Evolutionary conservation across 2,329 filamentous ascomycete species (phyloP).

Genomic region (Hypoxylon sp.): DNA sequence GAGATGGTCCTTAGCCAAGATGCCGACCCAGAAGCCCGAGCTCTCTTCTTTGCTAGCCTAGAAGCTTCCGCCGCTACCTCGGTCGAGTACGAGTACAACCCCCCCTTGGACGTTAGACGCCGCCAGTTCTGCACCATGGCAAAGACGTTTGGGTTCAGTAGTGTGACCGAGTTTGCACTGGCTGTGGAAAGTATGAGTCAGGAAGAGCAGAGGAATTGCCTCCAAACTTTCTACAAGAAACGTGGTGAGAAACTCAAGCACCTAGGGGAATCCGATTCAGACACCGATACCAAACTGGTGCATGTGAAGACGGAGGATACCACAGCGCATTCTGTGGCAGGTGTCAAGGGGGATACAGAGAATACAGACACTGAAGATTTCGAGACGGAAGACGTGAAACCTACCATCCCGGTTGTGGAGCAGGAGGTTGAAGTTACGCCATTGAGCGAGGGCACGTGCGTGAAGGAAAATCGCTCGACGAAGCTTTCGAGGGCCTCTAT

Average conservation of each 20-base stretch:
- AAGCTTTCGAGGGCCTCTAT: slow-evolving; percentile 33
- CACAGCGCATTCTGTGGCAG: background rate
- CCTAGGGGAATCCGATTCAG: slow-evolving; percentile 36
- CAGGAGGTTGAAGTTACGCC: slow-evolving; percentile 22
- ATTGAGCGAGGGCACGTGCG: slow-evolving; percentile 1
- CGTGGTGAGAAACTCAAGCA: slow-evolving; percentile 66
- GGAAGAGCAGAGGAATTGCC: slow-evolving; percentile 79
- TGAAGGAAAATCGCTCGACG: slow-evolving; percentile 21
- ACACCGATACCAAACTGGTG: slow-evolving; percentile 22
- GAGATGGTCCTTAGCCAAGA: slow-evolving; percentile 65
- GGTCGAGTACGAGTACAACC: slow-evolving; percentile 70
- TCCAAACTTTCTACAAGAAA: slow-evolving; percentile 82
- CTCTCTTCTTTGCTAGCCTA: slow-evolving; percentile 69
- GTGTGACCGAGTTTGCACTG: slow-evolving; percentile 85
- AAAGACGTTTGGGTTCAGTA: slow-evolving; percentile 78
- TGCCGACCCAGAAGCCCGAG: slow-evolving; percentile 63
- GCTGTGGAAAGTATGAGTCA: slow-evolving; percentile 93
- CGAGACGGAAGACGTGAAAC: slow-evolving; percentile 18
- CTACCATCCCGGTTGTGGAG: slow-evolving; percentile 24
- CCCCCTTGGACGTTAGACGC: slow-evolving; percentile 77
- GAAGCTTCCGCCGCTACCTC: slow-evolving; percentile 47
- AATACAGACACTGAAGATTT: slow-evolving; percentile 21
- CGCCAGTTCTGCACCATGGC: slow-evolving; percentile 95
- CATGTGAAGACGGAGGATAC: slow-evolving; percentile 19
- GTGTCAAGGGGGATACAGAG: slow-evolving; percentile 7